Base-by-base conservation (phyloP, 306 rosid genomes). In the Castanea sativa region DNA sequence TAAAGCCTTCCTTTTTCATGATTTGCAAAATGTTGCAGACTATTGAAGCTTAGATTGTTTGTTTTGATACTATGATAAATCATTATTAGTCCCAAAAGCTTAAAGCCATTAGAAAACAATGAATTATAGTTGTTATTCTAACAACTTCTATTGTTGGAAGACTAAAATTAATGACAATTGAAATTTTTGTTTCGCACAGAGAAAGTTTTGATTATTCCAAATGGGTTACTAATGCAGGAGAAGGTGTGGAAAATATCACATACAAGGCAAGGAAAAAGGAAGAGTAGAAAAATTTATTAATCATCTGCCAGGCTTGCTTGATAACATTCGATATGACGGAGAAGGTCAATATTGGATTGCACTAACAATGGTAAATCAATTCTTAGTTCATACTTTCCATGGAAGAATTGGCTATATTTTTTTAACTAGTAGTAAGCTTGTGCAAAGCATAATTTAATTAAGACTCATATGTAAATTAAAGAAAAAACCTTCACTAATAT, bases 241-340 rank as follows among this genome's bases (percentile, higher is more conserved):
- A 69, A 90, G 84, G 19, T 92, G 94, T 73, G 83, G 75, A 58
- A 90, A 88, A 79, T 94, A 88, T 79, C 76, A 83, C 75, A 77
- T 84, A 59, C 16, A 57, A 8, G 98, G 94, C 2, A 74, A 84
- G 15, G 85, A 89, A 20, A 86, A 82, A 32, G 96, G 98, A 67
- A 88, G 73, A 14, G 78, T 80, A 0, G 90, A 84, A 12, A 76
- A 87, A 8, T 92, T 92, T 38, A 75, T 87, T 51, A 76, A 73
- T 2, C 55, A 71, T 38, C 69, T 89, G n/a, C 94, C 94, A 4
- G 94, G 94, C 38, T 11, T 53, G 27, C 92, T 94, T 0, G 96
- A 94, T 53, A 92, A 92, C 70, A 94, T 89, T 78, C 86, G 80
- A 60, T 92, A 87, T 49, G 92, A 86, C 55, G 96, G 86, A 78